Conservation (phyloP, 257 asterid species). For the Eucommia ulmoides region DNA sequence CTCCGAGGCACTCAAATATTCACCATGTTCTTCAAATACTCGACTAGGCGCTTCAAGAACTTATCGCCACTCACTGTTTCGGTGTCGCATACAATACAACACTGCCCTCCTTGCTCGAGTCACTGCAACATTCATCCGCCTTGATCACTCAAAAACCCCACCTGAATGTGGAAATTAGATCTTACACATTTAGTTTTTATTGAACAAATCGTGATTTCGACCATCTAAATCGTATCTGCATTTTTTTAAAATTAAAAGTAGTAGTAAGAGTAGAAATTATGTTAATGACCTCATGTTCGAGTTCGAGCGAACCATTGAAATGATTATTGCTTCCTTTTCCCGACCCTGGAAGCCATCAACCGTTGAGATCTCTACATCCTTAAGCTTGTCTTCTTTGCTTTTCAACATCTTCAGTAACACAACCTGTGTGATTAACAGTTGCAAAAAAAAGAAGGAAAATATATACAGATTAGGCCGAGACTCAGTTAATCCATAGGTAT, state of each 20-base stretch:
- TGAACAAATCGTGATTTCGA: too few relatives aligned
- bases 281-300: slow-evolving; percentile 66
- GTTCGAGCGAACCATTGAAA: slow-evolving; percentile 96
- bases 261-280: neutral
- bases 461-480: neutral
- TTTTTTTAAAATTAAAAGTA: too few relatives aligned
- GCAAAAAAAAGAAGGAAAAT: neutral
- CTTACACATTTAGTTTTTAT: neutral
- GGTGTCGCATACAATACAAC: slow-evolving; percentile 83
- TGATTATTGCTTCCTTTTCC: slow-evolving; percentile 92
- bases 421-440: slow-evolving; percentile 31
- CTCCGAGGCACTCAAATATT: slow-evolving; percentile 91
- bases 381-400: slow-evolving; percentile 67
- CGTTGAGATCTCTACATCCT: slow-evolving; percentile 80
- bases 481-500: neutral
- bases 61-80: slow-evolving; percentile 87
- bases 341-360: slow-evolving; percentile 99
- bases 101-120: slow-evolving; percentile 96
- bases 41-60: slow-evolving; percentile 70
- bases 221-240: too few relatives aligned
- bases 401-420: slow-evolving; percentile 65
- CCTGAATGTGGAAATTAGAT: slow-evolving; percentile 30
- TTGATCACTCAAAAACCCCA: slow-evolving; percentile 89
- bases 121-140: slow-evolving; percentile 98
- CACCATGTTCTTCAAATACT: slow-evolving; percentile 87